Evolutionary conservation across 2,329 filamentous ascomycete genomes (phyloP).

Genomic region (Paecilomyces dactylethromorphus): DNA sequence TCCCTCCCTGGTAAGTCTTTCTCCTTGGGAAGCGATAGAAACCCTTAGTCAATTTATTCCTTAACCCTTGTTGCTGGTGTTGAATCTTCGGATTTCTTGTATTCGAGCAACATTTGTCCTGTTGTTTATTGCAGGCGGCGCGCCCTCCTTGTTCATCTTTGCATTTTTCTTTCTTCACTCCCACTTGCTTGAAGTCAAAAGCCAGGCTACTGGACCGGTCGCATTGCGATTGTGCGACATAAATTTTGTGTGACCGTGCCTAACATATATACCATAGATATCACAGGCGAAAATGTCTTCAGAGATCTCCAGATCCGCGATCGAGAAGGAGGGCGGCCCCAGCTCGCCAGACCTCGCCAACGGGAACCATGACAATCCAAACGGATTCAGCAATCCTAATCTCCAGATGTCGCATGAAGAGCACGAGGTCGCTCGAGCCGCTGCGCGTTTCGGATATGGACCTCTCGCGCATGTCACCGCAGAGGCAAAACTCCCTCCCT

Average conservation of each 20-base stretch:
- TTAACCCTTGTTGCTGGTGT: neutral
- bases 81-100: neutral
- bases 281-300: constrained; percentile 19
- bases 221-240: neutral
- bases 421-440: constrained; percentile 36
- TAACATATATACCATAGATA: neutral
- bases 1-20: neutral
- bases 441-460: constrained; percentile 44
- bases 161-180: neutral
- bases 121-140: neutral
- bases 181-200: neutral
- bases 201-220: neutral
- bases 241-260: neutral
- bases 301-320: constrained; percentile 13
- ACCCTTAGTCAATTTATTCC: neutral
- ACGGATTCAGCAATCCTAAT: constrained; percentile 8
- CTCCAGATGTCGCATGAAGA: constrained; percentile 38
- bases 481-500: constrained; percentile 50
- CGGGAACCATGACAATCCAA: constrained; percentile 1
- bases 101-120: neutral
- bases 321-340: constrained; percentile 25
- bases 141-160: neutral
- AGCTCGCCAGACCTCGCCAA: constrained; percentile 7
- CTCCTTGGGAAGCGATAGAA: neutral
- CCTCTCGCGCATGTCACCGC: constrained; percentile 45